phyloP scores from a whole-genome alignment of 2,329 filamentous ascomycete genomes.

The Fusarium stilboides region DNA sequence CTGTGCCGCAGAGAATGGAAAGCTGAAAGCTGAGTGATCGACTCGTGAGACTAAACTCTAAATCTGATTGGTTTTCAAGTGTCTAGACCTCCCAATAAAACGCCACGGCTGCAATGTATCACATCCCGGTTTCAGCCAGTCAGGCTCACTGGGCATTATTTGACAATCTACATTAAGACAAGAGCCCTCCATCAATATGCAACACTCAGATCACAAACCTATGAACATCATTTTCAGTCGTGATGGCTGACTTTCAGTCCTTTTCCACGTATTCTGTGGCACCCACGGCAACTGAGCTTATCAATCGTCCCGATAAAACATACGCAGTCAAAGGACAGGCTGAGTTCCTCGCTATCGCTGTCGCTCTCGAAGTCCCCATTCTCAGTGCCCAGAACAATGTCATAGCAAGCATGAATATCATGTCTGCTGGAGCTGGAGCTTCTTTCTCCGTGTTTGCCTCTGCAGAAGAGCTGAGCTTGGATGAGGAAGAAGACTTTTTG shows the following conservation, averaged over 20 bases:
- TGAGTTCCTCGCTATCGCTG: slow-evolving; percentile 4
- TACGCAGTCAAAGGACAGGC: slow-evolving; percentile 7
- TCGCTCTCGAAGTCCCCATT: slow-evolving; percentile 2
- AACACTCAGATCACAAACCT: too few species aligned
- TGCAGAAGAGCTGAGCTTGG: not conserved
- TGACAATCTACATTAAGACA: too few species aligned
- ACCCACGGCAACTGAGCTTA: not conserved
- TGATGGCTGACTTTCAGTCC: slow-evolving; percentile 7
- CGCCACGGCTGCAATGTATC: not conserved
- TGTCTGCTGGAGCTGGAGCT: not conserved
- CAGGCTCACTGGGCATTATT: not conserved
- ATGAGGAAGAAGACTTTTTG: not conserved
- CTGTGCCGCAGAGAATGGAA: not conserved
- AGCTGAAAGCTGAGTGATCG: not conserved
- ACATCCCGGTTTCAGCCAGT: not conserved
- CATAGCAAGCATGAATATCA: not conserved
- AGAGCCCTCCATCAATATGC: not conserved
- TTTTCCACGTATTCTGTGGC: not conserved
- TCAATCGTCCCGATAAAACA: slow-evolving; percentile 6
- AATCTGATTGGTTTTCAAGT: not conserved
- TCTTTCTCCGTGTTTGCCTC: slow-evolving; percentile 2
- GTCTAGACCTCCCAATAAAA: not conserved
- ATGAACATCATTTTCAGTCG: not conserved
- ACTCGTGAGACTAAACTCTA: not conserved
- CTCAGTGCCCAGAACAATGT: slow-evolving; percentile 11